Evolutionary conservation across 345 rosid genomes (phyloP), one percentile per base, ranked within the genome.

Genomic region (Murraya paniculata): DNA sequence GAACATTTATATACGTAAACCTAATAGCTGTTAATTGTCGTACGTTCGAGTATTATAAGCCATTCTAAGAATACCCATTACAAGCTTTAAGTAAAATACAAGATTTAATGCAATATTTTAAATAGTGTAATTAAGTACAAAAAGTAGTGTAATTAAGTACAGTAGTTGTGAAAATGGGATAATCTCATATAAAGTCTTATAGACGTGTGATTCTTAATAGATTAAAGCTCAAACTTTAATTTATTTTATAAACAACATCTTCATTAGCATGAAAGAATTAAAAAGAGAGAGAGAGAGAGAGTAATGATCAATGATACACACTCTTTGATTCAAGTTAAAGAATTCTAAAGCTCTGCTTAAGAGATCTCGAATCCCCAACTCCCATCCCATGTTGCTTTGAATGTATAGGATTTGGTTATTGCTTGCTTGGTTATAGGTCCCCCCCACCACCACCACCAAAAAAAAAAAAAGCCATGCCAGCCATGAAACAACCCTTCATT

Each of bases 351-450:
- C 77, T 48, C 73, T 79, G 75, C 27, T 64, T 72, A 73, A 67
- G 84, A 75, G 83, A 81, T 83, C 82, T 83, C 78, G 81, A 81
- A 83, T 87, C 82, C 81, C 77, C 78, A 76, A 28, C 76, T 77
- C 78, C 76, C 82, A 78, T 83, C 85, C 82, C 77, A 83, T 80
- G 85, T 81, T 83, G 83, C 79, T 80, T 62, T 64, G 79, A 72
- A 75, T 76, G 81, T 71, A 78, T 76, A 80, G 77, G 79, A 78
- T 85, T 73, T 65, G 81, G 68, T 84, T 39, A 9, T 9, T 50
- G 36, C 31, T 67, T 77, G 81, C 79, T 82, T 79, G 76, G 67
- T n/a, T n/a, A n/a, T n/a, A n/a, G n/a, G n/a, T n/a, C n/a, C n/a
- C n/a, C n/a, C n/a, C n/a, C n/a, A n/a, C n/a, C n/a, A n/a, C n/a